Conservation (phyloP, 192 early-diverging fungal species). For the Phlyctochytrium planicorne region DNA sequence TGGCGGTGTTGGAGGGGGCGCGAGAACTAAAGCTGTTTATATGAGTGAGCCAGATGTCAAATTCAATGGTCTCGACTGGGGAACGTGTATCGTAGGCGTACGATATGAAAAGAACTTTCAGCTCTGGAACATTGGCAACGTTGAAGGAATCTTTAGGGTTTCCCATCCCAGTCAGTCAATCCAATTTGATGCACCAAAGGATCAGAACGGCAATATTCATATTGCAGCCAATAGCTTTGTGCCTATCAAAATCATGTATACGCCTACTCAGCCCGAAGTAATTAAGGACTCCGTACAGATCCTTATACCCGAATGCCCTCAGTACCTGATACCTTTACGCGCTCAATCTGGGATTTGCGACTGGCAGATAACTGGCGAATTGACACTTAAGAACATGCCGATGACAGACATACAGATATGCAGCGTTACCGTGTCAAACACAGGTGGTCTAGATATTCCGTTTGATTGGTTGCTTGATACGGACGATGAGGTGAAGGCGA, state of each 20-base stretch:
- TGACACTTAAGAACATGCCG: slow-evolving; percentile 48
- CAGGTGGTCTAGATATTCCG: slow-evolving; percentile 48
- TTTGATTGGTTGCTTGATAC: slow-evolving; percentile 36
- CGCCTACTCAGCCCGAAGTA: slow-evolving; percentile 37
- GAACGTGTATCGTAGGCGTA: slow-evolving; percentile 45
- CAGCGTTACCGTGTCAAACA: slow-evolving; percentile 40
- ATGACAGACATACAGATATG: slow-evolving; percentile 44
- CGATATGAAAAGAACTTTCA: slow-evolving; percentile 41
- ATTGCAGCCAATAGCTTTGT: slow-evolving; percentile 32
- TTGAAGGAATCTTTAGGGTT: slow-evolving; percentile 44
- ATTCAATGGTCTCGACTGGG: slow-evolving; percentile 50
- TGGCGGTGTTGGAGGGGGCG: slow-evolving; percentile 51
- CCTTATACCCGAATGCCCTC: slow-evolving; percentile 25
- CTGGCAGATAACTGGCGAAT: slow-evolving; percentile 40
- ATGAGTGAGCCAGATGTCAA: slow-evolving; percentile 27
- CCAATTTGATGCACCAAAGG: slow-evolving; percentile 28
- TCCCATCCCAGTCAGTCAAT: slow-evolving; percentile 41
- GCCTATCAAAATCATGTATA: slow-evolving; percentile 29
- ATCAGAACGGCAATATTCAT: slow-evolving; percentile 34
- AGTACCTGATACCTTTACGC: slow-evolving; percentile 29
- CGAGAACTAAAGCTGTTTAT: slow-evolving; percentile 38
- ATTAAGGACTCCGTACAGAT: slow-evolving; percentile 43
- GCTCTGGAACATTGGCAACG: slow-evolving; percentile 48
- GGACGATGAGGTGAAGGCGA: slow-evolving; percentile 16
- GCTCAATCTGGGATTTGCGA: slow-evolving; percentile 37